Evolutionary conservation across 805 yeast genomes (phyloP), one percentile per base, ranked within the genome.

Genomic region (Saccharomycopsis olivae): DNA sequence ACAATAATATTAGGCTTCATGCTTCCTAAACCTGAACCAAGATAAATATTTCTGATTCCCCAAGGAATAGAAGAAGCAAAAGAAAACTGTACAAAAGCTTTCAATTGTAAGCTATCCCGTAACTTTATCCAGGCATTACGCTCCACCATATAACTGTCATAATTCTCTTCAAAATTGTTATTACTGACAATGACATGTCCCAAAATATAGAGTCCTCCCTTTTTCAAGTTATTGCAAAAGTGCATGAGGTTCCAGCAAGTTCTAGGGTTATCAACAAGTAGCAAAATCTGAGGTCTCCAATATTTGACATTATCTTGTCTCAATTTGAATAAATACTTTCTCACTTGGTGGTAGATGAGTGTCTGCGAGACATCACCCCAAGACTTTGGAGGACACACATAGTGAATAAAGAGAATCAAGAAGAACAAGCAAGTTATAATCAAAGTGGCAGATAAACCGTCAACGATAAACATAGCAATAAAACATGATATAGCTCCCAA

Each of bases 351-450:
- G 57, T 92, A 92, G 36, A 92, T 89, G 46, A 92, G 68, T 31
- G 88, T 75, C 59, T 92, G 98, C 2, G 97, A 88, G 18, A 92
- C 96, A 59, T 92, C 99, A 27, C 99, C 99, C 88, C 96, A 92
- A 25, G 88, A 82, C 55, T 86, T 87, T 4, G 98, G 96, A 2
- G 96, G 96, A 9, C 95, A 82, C 37, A 75, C 70, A 53, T 87
- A 86, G 56, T 92, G 97, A 48, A 92, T 92, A 39, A 82, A 57
- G 33, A 86, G 54, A 50, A 92, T 82, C 32, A 92, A 60, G 14
- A 78, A 62, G 29, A 75, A 56, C 51, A 87, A 65, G 40, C 79
- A 73, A 9, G 78, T 60, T 20, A 87, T 71, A 19, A 88, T 78
- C 24, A 79, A 66, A 2, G 85, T 66, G 0, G 98, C 97, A 2